phyloP scores from a whole-genome alignment of 495 filamentous ascomycete species.

The Penicillium dipodomyicola region DNA sequence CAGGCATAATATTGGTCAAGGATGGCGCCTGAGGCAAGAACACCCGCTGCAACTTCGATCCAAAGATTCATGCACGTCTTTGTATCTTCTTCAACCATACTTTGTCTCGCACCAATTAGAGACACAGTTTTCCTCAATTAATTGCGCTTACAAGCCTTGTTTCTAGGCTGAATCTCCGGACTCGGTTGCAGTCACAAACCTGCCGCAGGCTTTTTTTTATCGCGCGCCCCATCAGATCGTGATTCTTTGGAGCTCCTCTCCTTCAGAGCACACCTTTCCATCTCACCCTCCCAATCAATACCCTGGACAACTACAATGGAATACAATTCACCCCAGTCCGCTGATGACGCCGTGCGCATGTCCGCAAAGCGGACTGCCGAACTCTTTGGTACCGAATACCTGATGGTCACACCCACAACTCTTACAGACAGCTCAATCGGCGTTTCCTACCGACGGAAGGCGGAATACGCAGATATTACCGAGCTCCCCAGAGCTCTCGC shows the following conservation, averaged over 20 bases:
- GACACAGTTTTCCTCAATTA: background rate
- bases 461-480: slow-evolving; percentile 79
- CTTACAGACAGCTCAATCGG: slow-evolving; percentile 43
- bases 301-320: slow-evolving; percentile 31
- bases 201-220: slow-evolving; percentile 20
- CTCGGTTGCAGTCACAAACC: slow-evolving; percentile 1
- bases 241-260: slow-evolving; percentile 6
- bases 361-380: slow-evolving; percentile 71
- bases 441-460: slow-evolving; percentile 59
- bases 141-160: background rate
- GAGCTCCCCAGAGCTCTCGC: slow-evolving; percentile 83
- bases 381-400: slow-evolving; percentile 58
- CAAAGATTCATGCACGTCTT: slow-evolving; percentile 9
- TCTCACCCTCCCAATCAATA: slow-evolving; percentile 5
- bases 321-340: slow-evolving; percentile 33
- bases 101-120: slow-evolving; percentile 2
- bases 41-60: slow-evolving; percentile 24
- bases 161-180: background rate
- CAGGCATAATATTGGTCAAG: background rate
- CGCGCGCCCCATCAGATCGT: slow-evolving; percentile 15
- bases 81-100: background rate
- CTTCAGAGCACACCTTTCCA: background rate
- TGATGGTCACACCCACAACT: slow-evolving; percentile 50
- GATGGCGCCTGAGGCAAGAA: slow-evolving; percentile 26
- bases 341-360: slow-evolving; percentile 47